A percentile compares a stretch with the other conserved stretches of the same genome.
phyloP scores from a whole-genome alignment of 371 early-diverging fungal species.

The Lichtheimia corymbifera region DNA sequence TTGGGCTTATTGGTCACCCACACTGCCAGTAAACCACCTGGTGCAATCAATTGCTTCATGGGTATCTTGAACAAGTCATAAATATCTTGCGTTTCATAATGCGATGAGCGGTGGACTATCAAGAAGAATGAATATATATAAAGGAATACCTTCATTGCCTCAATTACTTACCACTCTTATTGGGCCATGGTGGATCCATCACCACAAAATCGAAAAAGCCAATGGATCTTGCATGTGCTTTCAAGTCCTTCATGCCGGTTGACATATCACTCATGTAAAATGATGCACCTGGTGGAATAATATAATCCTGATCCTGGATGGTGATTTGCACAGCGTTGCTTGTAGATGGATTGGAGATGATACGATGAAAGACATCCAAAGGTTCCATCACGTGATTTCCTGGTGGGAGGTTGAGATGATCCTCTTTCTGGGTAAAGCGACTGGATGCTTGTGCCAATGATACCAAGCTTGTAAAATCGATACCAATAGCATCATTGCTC shows the following conservation, averaged over 20 bases:
- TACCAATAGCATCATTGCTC: not conserved
- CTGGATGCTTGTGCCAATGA: constrained; percentile 27
- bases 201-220: constrained; percentile 51
- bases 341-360: constrained; percentile 16
- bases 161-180: constrained; percentile 49
- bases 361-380: constrained; percentile 32
- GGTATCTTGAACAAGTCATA: constrained; percentile 71
- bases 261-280: constrained; percentile 43
- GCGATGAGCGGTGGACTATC: constrained; percentile 51
- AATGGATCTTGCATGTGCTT: constrained; percentile 24
- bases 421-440: constrained; percentile 11
- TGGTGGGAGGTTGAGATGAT: not conserved
- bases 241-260: constrained; percentile 28
- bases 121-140: not conserved
- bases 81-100: constrained; percentile 64
- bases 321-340: constrained; percentile 16
- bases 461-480: constrained; percentile 35
- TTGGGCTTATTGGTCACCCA: constrained; percentile 82
- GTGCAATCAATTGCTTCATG: constrained; percentile 35
- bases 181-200: constrained; percentile 83
- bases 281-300: constrained; percentile 35
- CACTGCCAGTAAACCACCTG: constrained; percentile 55
- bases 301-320: constrained; percentile 24
- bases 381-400: constrained; percentile 21
- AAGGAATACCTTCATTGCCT: not conserved